Percentiles rank a stretch among this genome's conserved stretches.
phyloP scores from a whole-genome alignment of 495 filamentous ascomycete genomes.

The Penicillium cosmopolitanum region DNA sequence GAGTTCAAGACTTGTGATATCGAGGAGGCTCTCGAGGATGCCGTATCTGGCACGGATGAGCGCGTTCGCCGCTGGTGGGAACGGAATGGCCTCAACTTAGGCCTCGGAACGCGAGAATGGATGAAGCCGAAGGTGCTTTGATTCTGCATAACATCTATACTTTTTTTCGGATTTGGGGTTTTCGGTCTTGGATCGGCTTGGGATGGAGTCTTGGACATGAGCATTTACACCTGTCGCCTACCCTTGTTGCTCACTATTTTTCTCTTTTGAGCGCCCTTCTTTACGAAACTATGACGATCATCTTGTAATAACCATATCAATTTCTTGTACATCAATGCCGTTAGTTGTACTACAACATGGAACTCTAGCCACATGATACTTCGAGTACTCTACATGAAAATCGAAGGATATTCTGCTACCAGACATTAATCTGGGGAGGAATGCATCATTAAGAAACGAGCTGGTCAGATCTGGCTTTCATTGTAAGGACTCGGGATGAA shows the following conservation, averaged over 20 bases:
- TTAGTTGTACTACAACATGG: background rate
- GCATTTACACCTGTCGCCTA: background rate
- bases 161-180: conserved; percentile 6
- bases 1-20: conserved; percentile 97
- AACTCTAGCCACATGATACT: background rate
- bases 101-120: conserved; percentile 88
- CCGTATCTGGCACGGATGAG: conserved; percentile 60
- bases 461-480: too few species aligned
- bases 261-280: conserved; percentile 4
- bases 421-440: too few species aligned
- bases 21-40: conserved; percentile 90
- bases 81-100: conserved; percentile 83
- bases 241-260: background rate
- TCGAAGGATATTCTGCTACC: too few species aligned
- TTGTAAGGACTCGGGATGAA: too few species aligned
- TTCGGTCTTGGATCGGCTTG: conserved; percentile 5
- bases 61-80: conserved; percentile 86
- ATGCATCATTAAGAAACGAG: too few species aligned
- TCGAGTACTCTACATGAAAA: too few species aligned
- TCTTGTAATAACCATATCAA: conserved; percentile 33
- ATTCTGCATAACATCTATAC: conserved; percentile 10
- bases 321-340: background rate
- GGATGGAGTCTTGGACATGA: background rate
- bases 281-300: background rate
- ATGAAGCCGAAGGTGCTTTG: conserved; percentile 77